These are phyloP conservation scores for Zygoascus tannicola DNA, from an alignment of 805 yeast genomes.

Conservation along the genomic window DNA sequence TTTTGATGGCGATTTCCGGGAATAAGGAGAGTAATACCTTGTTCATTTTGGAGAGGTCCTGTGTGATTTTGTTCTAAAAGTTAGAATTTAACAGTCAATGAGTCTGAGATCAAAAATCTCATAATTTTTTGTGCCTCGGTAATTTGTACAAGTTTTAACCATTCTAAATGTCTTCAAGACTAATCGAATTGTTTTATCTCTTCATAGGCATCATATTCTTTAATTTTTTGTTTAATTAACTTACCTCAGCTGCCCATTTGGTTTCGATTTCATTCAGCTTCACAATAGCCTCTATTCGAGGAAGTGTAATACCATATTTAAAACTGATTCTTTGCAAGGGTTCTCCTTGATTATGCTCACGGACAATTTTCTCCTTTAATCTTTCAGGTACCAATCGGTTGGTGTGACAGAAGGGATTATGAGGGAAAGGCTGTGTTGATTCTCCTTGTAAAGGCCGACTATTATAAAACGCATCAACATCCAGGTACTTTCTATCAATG, in stretches of 20 bases:
- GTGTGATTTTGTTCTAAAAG: constrained; percentile 38
- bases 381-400: constrained; percentile 50
- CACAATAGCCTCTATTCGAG: constrained; percentile 82
- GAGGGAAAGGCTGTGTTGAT: constrained; percentile 60
- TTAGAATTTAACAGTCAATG: no score
- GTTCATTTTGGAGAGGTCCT: constrained; percentile 53
- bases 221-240: constrained; percentile 26
- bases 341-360: constrained; percentile 44
- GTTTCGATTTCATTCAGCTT: constrained; percentile 58
- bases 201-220: constrained; percentile 34
- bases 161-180: constrained; percentile 62
- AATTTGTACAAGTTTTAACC: constrained; percentile 46
- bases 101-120: no score
- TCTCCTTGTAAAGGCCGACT: neutral
- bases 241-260: constrained; percentile 50
- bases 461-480: neutral
- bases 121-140: no score
- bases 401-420: constrained; percentile 59
- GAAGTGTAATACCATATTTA: constrained; percentile 68
- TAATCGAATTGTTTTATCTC: constrained; percentile 46
- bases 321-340: constrained; percentile 68
- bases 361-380: constrained; percentile 51
- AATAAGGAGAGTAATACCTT: constrained; percentile 66
- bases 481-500: neutral
- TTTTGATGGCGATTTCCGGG: constrained; percentile 35